Evolutionary conservation across 169 alveolate species (phyloP), one percentile per base, ranked within the genome.

Genomic region (Cryptosporidium sp.): DNA sequence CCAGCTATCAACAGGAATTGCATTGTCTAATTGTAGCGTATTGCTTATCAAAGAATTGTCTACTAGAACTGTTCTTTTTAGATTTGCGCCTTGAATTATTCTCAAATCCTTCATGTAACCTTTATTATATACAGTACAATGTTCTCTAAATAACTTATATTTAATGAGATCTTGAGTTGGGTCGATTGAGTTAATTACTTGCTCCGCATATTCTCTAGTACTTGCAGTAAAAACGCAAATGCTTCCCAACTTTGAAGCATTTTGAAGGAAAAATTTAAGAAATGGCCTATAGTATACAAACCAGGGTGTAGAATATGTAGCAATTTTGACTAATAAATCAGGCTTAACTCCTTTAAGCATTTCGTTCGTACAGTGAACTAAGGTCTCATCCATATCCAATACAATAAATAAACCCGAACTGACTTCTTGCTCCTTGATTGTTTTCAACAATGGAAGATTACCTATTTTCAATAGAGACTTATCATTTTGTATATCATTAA

Each of bases 1-100:
- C 96, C 97, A 95, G 23, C 96, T 92, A 42, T 91, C 86, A 33
- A 94, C 94, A 7, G 97, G 97, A 31, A 95, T 73, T 3, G 96
- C 97, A 84, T 95, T 95, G 73, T 94, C 96, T 62, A 91, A 70
- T 56, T 95, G 95, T 51, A 92, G 91, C 37, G 95, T 91, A 70
- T 85, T 94, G 45, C 94, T 84, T 42, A 92, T 85, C 16, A 95
- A 95, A 52, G 95, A 94, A 62, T 95, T 95, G 70, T 95, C 97
- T 0, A 95, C 92, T 39, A 95, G 94, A 26, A 95, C 93, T 12
- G 94, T 60, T 58, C 94, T 94, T 48, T 85, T 91, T 39, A 94
- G 65, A 44, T 94, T 93, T 35, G 94, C 92, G n/a, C 95, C 95
- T 5, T 80, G 42, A 29, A 93, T 45, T 18, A 53, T 91, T 26